Conservation (phyloP, 2,329 filamentous ascomycete genomes). For the Penicillium sp. region DNA sequence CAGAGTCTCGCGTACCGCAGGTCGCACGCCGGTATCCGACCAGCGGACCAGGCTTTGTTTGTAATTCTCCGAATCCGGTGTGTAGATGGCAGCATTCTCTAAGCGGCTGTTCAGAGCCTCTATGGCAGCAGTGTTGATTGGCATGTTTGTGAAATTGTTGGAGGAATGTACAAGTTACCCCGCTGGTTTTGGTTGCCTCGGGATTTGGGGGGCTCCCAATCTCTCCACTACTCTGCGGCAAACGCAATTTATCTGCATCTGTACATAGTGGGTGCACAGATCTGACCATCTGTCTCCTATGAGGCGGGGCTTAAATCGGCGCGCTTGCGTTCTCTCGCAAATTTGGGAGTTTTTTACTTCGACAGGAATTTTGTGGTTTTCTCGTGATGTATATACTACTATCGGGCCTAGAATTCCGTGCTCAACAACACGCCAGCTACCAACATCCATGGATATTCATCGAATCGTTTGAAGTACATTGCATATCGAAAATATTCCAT, state of each 20-base stretch:
- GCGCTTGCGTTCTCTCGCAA: no score
- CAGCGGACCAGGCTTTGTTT: conserved; percentile 27
- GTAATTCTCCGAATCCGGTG: conserved; percentile 26
- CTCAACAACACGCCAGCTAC: no score
- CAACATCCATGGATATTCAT: no score
- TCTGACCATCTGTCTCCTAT: not conserved
- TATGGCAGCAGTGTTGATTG: conserved; percentile 3
- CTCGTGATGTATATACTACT: no score
- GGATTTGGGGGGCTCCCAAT: not conserved
- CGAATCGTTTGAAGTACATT: no score
- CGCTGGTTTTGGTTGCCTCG: not conserved
- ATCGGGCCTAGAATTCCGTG: no score
- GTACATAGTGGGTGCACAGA: no score
- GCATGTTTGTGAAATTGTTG: conserved; percentile 6
- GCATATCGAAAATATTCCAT: no score
- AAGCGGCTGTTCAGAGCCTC: conserved; percentile 13
- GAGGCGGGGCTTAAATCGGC: no score
- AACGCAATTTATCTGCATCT: not conserved
- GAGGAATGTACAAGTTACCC: not conserved
- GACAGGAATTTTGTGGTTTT: no score
- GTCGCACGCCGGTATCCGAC: conserved; percentile 34
- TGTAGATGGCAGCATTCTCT: conserved; percentile 16
- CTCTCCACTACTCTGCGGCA: not conserved
- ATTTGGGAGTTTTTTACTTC: no score
- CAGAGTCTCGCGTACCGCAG: conserved; percentile 25